phyloP scores from a whole-genome alignment of 176 grass and related monocot species.

The Dendrocalamus sinicus region DNA sequence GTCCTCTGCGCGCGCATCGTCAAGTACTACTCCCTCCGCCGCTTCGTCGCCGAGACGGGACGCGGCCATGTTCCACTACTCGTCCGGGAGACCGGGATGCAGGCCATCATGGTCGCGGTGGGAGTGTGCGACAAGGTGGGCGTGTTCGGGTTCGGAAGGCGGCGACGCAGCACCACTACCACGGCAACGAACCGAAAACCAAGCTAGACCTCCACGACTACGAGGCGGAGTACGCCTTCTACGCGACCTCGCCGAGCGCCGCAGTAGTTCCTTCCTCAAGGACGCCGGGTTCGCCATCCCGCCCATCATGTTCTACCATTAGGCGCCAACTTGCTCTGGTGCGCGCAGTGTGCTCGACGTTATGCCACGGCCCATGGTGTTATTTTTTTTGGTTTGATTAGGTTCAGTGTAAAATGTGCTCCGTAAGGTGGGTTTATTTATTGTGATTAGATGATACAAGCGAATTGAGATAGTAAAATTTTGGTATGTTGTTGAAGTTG shows the following conservation, averaged over 20 bases:
- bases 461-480: constrained; percentile 24
- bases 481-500: constrained; percentile 34
- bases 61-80: constrained; percentile 79
- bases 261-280: constrained; percentile 77
- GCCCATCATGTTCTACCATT: constrained; percentile 79
- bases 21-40: no score
- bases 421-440: no score
- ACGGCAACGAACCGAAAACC: constrained; percentile 84
- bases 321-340: neutral
- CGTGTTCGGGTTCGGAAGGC: constrained; percentile 87
- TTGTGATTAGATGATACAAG: no score
- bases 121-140: constrained; percentile 83
- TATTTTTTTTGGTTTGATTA: neutral
- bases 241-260: constrained; percentile 64
- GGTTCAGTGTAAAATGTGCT: no score
- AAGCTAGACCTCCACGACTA: constrained; percentile 96
- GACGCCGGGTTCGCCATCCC: constrained; percentile 66
- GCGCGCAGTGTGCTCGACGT: constrained; percentile 27
- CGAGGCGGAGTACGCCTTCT: constrained; percentile 90
- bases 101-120: constrained; percentile 88
- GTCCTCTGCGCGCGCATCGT: no score
- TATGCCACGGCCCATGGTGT: neutral
- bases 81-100: constrained; percentile 89
- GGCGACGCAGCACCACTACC: constrained; percentile 94
- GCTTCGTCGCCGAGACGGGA: no score